phyloP scores from a whole-genome alignment of 805 yeast species.

The Pichia nanzhaoensis region DNA sequence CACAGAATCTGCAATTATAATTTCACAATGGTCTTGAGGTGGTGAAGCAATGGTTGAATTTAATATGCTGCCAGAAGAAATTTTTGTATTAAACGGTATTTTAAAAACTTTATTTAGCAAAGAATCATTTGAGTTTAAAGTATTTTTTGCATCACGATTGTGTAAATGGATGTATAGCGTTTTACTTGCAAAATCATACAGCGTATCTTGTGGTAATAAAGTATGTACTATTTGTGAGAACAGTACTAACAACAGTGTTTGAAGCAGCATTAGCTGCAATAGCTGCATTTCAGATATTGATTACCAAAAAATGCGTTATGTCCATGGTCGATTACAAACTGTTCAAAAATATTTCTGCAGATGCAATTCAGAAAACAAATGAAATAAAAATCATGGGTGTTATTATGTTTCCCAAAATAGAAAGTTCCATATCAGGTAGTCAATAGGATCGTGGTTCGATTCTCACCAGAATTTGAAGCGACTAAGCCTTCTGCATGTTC shows the following conservation, averaged over 20 bases:
- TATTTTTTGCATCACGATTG: neutral
- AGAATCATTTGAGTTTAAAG: neutral
- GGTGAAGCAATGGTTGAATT: constrained; percentile 19
- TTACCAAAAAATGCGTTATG: too few species aligned
- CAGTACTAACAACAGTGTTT: neutral
- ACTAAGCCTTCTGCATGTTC: too few species aligned
- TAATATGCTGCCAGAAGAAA: constrained; percentile 18
- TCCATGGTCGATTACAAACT: neutral
- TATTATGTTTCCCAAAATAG: neutral
- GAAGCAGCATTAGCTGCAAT: neutral
- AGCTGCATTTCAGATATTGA: neutral
- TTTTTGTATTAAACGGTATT: constrained; percentile 23
- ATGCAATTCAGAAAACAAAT: neutral
- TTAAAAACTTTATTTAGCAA: constrained; percentile 17
- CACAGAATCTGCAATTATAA: constrained; percentile 15
- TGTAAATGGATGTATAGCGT: constrained; percentile 25
- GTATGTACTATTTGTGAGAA: neutral
- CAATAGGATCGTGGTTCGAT: neutral
- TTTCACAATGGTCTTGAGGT: constrained; percentile 13
- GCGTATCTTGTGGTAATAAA: constrained; percentile 18
- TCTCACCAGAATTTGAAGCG: neutral
- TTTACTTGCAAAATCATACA: constrained; percentile 28
- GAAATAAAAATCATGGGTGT: neutral
- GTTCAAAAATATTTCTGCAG: neutral
- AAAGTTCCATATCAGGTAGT: neutral